Percentiles rank a stretch among this genome's conserved stretches.
Evolutionary conservation across 129 eudicot genomes (phyloP).

Genomic region (Saposhnikovia divaricata): DNA sequence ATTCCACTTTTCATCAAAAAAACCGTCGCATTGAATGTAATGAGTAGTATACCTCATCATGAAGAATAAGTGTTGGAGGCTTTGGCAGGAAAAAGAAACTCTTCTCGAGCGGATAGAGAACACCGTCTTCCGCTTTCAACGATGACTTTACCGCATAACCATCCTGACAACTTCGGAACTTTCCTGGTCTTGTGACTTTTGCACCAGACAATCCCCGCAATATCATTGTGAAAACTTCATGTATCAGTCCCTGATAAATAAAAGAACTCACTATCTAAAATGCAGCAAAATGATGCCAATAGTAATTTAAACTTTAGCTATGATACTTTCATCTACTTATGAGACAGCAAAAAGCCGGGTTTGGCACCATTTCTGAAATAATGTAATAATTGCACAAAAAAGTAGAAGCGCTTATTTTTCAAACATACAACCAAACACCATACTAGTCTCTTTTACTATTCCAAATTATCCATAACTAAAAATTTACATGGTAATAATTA

Average conservation of each 20-base stretch:
- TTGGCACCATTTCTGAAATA: neutral
- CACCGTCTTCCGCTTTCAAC: slow-evolving; percentile 94
- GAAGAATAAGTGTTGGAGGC: slow-evolving; percentile 96
- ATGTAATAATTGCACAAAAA: neutral
- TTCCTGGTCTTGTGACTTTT: slow-evolving; percentile 85
- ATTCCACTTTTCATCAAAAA: slow-evolving; percentile 1
- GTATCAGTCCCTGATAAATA: slow-evolving; percentile 67
- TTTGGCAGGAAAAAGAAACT: slow-evolving; percentile 94
- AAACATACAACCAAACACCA: neutral
- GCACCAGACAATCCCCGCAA: slow-evolving; percentile 88
- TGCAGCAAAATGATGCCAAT: neutral
- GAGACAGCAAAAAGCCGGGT: neutral
- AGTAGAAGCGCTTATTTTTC: neutral
- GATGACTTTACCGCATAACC: slow-evolving; percentile 97
- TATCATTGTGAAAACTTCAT: slow-evolving; percentile 71
- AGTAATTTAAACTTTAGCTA: neutral
- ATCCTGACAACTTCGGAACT: slow-evolving; percentile 80
- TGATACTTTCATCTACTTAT: neutral
- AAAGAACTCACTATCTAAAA: neutral
- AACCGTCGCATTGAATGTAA: neutral
- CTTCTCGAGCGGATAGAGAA: slow-evolving; percentile 90
- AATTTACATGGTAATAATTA: neutral
- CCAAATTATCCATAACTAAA: slow-evolving; percentile 6
- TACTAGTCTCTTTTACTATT: neutral
- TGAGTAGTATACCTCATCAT: slow-evolving; percentile 60